Percentiles rank a stretch among this genome's conserved stretches.
Conservation (phyloP, 2,329 filamentous ascomycete genomes). For the Epichloe gansuensis region DNA sequence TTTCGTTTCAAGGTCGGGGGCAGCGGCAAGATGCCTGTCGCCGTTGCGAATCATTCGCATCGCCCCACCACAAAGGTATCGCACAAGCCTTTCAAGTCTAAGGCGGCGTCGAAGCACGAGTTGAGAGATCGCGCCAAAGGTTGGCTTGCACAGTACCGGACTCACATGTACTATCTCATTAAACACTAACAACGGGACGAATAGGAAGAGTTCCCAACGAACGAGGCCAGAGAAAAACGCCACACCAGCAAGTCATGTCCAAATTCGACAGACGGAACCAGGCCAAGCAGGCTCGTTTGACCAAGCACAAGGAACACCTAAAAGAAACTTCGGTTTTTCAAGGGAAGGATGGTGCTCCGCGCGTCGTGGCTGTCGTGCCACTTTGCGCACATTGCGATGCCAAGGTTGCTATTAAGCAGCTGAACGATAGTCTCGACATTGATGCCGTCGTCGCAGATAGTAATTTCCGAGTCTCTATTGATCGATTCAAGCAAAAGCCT, state of each 20-base stretch:
- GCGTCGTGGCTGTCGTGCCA: conserved; percentile 79
- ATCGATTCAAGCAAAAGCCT: conserved; percentile 89
- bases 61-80: conserved; percentile 79
- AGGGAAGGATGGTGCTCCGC: conserved; percentile 76
- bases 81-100: conserved; percentile 87
- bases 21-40: conserved; percentile 61
- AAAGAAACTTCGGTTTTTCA: conserved; percentile 69
- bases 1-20: conserved; percentile 79
- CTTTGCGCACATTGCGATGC: conserved; percentile 63
- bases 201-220: conserved; percentile 68
- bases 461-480: conserved; percentile 55
- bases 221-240: conserved; percentile 66
- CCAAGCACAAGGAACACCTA: conserved; percentile 73
- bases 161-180: neutral
- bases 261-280: conserved; percentile 94
- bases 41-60: conserved; percentile 63
- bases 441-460: conserved; percentile 48
- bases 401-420: conserved; percentile 48
- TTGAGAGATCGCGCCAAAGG: conserved; percentile 79
- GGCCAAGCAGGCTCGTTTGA: conserved; percentile 74
- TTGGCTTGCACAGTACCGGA: conserved; percentile 19
- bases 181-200: neutral
- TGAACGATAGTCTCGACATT: conserved; percentile 73
- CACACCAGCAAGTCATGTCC: conserved; percentile 93
- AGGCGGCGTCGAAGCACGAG: conserved; percentile 77